Evolutionary conservation across 2,329 filamentous ascomycete species (phyloP).

Genomic region (Pleurostoma richardsiae): DNA sequence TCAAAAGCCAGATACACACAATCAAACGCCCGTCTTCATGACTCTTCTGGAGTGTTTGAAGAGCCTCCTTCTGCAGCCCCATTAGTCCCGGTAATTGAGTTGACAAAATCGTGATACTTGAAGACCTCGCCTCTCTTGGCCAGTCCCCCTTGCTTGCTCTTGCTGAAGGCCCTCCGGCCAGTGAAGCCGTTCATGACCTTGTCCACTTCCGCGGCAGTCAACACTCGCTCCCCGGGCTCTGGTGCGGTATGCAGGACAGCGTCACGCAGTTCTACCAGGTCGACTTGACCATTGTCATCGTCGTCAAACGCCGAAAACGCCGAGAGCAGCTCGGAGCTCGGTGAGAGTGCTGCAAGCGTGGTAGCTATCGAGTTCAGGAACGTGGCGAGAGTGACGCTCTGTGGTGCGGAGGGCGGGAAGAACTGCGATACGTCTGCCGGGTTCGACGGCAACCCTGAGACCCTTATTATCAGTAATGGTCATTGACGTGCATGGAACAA

Average conservation of each 20-base stretch:
- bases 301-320: constrained; percentile 95
- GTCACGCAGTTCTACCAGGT: constrained; percentile 75
- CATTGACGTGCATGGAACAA: neutral
- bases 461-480: neutral
- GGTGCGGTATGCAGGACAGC: constrained; percentile 78
- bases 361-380: constrained; percentile 81
- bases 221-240: constrained; percentile 60
- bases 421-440: constrained; percentile 70
- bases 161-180: constrained; percentile 76
- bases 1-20: constrained; percentile 7
- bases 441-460: constrained; percentile 66
- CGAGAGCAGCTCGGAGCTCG: constrained; percentile 73
- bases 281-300: constrained; percentile 89
- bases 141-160: constrained; percentile 46
- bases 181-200: constrained; percentile 84
- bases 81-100: constrained; percentile 55
- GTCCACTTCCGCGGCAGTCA: constrained; percentile 75
- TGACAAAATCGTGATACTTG: constrained; percentile 88
- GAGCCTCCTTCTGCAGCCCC: constrained; percentile 24
- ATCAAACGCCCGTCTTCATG: constrained; percentile 1
- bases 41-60: constrained; percentile 17
- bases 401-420: constrained; percentile 68
- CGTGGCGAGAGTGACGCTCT: constrained; percentile 75
- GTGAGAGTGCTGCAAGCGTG: constrained; percentile 69
- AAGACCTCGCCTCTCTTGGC: constrained; percentile 81